Percentiles rank a stretch among this genome's conserved stretches.
phyloP scores from a whole-genome alignment of 2,329 filamentous ascomycete species.

The Paradendryphiella salina region DNA sequence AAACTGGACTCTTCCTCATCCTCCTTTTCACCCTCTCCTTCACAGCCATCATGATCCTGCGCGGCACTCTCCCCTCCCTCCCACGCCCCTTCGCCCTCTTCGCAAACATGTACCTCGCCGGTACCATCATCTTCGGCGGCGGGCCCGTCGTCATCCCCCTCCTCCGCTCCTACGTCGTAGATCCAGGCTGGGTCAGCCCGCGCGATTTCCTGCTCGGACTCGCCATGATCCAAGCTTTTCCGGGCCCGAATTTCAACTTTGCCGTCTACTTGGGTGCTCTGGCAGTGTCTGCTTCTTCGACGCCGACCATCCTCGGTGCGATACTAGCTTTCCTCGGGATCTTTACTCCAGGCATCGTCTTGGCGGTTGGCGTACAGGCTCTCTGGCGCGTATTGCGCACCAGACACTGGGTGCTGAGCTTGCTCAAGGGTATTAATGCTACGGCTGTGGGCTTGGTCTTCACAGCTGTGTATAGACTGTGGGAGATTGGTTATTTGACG shows the following conservation, averaged over 20 bases:
- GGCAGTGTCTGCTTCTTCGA: slow-evolving; percentile 32
- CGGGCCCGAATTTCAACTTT: slow-evolving; percentile 64
- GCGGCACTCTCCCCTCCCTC: slow-evolving; percentile 42
- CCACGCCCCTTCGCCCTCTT: slow-evolving; percentile 65
- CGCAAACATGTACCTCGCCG: slow-evolving; percentile 72
- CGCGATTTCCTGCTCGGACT: slow-evolving; percentile 74
- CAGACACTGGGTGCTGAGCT: slow-evolving; percentile 40
- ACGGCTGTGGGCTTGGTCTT: slow-evolving; percentile 51
- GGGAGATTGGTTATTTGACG: slow-evolving; percentile 51
- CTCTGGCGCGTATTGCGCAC: slow-evolving; percentile 47
- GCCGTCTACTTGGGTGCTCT: slow-evolving; percentile 50
- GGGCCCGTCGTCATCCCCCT: slow-evolving; percentile 53
- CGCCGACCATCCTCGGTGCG: slow-evolving; percentile 42
- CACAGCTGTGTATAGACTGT: slow-evolving; percentile 51
- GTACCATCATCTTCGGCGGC: slow-evolving; percentile 60
- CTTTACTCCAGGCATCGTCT: slow-evolving; percentile 47
- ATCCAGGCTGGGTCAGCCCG: slow-evolving; percentile 69
- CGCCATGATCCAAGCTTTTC: slow-evolving; percentile 71
- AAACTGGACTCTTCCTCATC: slow-evolving; percentile 46
- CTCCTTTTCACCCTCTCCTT: slow-evolving; percentile 61
- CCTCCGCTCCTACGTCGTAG: slow-evolving; percentile 57
- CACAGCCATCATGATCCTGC: slow-evolving; percentile 57
- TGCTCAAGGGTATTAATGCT: slow-evolving; percentile 49
- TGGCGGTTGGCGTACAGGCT: slow-evolving; percentile 45
- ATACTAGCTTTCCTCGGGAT: slow-evolving; percentile 48